Percentiles rank a stretch among this genome's conserved stretches.
These are phyloP conservation scores for Sordariomycetes sp. DNA, from an alignment of 2,329 filamentous ascomycete genomes.

Conservation along the genomic window DNA sequence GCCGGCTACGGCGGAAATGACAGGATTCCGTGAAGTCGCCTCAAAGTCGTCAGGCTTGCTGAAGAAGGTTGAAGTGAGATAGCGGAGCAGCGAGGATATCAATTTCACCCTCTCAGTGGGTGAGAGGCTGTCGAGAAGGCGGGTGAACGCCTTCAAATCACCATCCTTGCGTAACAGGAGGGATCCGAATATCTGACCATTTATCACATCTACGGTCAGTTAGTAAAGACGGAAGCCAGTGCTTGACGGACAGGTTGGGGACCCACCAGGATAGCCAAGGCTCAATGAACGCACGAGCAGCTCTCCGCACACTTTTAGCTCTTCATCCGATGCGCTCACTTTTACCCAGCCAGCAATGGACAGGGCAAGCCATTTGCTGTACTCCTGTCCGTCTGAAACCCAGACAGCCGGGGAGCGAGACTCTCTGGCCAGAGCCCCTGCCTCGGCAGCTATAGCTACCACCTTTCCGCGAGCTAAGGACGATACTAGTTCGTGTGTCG, in stretches of 20 bases:
- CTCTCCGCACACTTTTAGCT: slow-evolving; percentile 30
- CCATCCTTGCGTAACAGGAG: slow-evolving; percentile 22
- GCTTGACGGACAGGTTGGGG: not conserved
- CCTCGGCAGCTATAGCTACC: slow-evolving; percentile 42
- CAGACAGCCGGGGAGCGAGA: slow-evolving; percentile 28
- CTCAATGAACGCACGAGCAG: slow-evolving; percentile 51
- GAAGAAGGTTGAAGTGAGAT: slow-evolving; percentile 35
- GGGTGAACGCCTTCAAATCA: slow-evolving; percentile 14
- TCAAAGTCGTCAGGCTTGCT: slow-evolving; percentile 18
- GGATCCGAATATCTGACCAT: slow-evolving; percentile 17
- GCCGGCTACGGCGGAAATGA: slow-evolving; percentile 46
- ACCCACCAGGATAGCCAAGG: slow-evolving; percentile 61
- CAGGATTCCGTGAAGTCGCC: slow-evolving; percentile 9
- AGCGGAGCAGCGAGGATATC: slow-evolving; percentile 18
- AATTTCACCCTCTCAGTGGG: slow-evolving; percentile 12
- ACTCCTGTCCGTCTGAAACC: slow-evolving; percentile 54
- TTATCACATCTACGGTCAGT: slow-evolving; percentile 3
- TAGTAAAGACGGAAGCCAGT: not conserved
- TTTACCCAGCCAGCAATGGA: slow-evolving; percentile 43
- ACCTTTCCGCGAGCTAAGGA: slow-evolving; percentile 38
- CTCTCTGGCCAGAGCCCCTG: slow-evolving; percentile 19
- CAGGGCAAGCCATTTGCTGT: slow-evolving; percentile 59
- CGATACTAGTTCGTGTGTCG: slow-evolving; percentile 28
- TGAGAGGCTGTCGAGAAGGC: slow-evolving; percentile 8
- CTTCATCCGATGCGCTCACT: slow-evolving; percentile 19